Conservation (phyloP, 768 basidiomycete species). For the Tulasnella sp. region DNA sequence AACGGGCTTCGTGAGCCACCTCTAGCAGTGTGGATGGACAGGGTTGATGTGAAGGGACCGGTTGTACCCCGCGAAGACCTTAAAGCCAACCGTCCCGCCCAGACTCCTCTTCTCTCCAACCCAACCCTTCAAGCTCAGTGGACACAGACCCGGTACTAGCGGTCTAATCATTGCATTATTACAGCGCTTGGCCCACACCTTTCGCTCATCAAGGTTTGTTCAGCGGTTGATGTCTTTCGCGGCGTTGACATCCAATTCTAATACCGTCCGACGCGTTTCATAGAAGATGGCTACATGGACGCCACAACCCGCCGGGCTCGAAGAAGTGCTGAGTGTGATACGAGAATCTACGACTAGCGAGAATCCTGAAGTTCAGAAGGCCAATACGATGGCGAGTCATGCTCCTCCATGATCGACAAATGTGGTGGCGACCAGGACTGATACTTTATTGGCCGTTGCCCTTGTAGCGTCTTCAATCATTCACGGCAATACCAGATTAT, state of each 20-base stretch:
- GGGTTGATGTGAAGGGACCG: too few relatives aligned
- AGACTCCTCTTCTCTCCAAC: too few relatives aligned
- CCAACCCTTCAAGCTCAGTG: too few relatives aligned
- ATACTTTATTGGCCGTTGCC: conserved; percentile 17
- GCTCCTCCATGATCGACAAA: neutral
- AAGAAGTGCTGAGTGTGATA: conserved; percentile 86
- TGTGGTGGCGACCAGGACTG: conserved; percentile 17
- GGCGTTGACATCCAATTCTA: conserved; percentile 3
- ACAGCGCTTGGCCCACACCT: too few relatives aligned
- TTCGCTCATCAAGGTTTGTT: neutral
- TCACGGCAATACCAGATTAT: conserved; percentile 83
- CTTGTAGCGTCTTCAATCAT: conserved; percentile 46
- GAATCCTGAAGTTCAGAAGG: conserved; percentile 55
- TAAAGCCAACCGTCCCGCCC: too few relatives aligned
- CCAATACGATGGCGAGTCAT: conserved; percentile 64
- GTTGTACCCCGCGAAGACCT: too few relatives aligned
- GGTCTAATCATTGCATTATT: too few relatives aligned
- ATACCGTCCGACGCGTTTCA: conserved; percentile 9
- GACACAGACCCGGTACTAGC: too few relatives aligned
- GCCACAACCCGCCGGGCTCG: conserved; percentile 74
- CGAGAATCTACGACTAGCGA: conserved; percentile 80
- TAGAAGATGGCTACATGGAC: conserved; percentile 55
- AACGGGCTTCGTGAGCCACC: too few relatives aligned
- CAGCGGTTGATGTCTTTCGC: neutral
- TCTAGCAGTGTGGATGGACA: too few relatives aligned